These are phyloP conservation scores for Allium sativum DNA, from an alignment of 106 monocot species.

Conservation along the genomic window DNA sequence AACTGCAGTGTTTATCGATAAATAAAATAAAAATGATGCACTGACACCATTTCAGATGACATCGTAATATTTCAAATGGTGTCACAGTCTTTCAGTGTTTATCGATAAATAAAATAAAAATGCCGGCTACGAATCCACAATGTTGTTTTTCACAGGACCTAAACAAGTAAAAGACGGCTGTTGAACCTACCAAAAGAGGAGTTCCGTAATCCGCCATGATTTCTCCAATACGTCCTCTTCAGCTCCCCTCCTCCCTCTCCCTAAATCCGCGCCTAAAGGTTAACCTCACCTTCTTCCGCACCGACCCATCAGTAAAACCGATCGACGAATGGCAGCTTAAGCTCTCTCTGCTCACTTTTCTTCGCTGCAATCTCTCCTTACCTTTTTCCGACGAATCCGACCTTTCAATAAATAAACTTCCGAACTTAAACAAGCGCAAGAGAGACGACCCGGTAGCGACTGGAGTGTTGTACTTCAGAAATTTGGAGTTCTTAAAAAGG, in stretches of 20 bases:
- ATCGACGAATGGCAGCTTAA: conserved; percentile 92
- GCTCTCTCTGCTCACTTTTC: conserved; percentile 63
- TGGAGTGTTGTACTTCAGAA: conserved; percentile 61
- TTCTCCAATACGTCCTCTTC: conserved; percentile 32
- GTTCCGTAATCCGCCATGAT: not conserved
- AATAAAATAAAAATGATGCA: too few species aligned
- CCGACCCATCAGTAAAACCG: conserved; percentile 68
- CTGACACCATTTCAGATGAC: too few species aligned
- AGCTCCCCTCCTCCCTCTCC: conserved; percentile 45
- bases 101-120: too few species aligned
- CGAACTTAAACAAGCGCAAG: conserved; percentile 83
- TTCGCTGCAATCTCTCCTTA: conserved; percentile 46
- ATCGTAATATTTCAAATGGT: too few species aligned
- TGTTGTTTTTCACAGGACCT: too few species aligned
- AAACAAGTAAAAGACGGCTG: too few species aligned
- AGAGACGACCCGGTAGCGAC: conserved; percentile 71
- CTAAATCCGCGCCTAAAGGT: conserved; percentile 67
- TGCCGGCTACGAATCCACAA: too few species aligned
- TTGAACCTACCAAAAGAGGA: too few species aligned
- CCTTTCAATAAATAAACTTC: conserved; percentile 39
- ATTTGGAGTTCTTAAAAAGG: conserved; percentile 32
- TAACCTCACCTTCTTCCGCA: conserved; percentile 76
- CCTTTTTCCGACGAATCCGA: conserved; percentile 54
- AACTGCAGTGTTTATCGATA: too few species aligned
- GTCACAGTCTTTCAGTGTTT: too few species aligned